Percentiles rank a stretch among this genome's conserved stretches.
Conservation (phyloP, 805 yeast species). For the Saccharomycopsis guyanensis region DNA sequence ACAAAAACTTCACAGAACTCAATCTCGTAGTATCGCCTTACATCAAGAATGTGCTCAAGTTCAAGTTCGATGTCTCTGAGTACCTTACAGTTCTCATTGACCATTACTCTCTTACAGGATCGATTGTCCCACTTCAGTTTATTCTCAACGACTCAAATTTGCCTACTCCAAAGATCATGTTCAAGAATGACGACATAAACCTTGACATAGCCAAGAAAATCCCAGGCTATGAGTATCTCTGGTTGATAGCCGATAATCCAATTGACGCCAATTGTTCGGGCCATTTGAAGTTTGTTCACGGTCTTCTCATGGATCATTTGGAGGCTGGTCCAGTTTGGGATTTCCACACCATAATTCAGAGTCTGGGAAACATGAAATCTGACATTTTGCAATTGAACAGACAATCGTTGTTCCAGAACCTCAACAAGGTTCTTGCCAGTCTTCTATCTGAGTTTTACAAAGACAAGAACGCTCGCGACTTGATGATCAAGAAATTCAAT, state of each 20-base stretch:
- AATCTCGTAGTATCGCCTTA: conserved; percentile 16
- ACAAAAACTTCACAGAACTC: conserved; percentile 7
- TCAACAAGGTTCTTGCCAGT: conserved; percentile 12
- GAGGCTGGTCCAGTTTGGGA: conserved; percentile 19
- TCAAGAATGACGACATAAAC: conserved; percentile 4
- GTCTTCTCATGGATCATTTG: conserved; percentile 12
- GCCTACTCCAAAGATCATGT: conserved; percentile 15
- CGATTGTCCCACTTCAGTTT: conserved; percentile 7
- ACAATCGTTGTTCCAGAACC: conserved; percentile 4
- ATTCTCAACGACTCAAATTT: conserved; percentile 4
- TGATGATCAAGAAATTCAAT: conserved; percentile 15
- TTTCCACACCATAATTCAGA: conserved; percentile 16
- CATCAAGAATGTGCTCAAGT: conserved; percentile 19
- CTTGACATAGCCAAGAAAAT: conserved; percentile 11
- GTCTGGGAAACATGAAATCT: conserved; percentile 8
- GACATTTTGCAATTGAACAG: conserved; percentile 3
- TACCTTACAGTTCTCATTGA: conserved; percentile 15
- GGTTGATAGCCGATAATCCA: conserved; percentile 15
- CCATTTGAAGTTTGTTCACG: conserved; percentile 14
- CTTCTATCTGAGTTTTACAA: conserved; percentile 14
- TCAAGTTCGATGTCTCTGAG: conserved; percentile 16
- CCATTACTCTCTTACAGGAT: conserved; percentile 10
- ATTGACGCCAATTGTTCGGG: conserved; percentile 1
- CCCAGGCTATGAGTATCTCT: conserved; percentile 15
- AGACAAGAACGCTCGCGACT: conserved; percentile 6